Evolutionary conservation across 2,329 filamentous ascomycete genomes (phyloP).

Genomic region (Colletotrichum sp.): DNA sequence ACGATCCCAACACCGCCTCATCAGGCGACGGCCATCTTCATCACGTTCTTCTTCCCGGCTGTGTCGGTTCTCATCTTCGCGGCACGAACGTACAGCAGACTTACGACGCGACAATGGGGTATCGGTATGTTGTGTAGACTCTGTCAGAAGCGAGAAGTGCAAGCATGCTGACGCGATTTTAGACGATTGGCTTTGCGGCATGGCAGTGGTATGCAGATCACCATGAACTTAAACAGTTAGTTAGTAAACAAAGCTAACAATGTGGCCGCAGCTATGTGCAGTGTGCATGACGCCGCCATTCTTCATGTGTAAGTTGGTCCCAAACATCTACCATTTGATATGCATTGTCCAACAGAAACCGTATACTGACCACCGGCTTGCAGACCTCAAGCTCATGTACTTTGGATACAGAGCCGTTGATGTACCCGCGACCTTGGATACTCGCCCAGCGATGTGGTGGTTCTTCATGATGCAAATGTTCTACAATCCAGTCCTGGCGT

Average conservation of each 20-base stretch:
- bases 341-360: neutral
- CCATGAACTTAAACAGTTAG: neutral
- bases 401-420: conserved; percentile 28
- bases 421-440: neutral
- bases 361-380: neutral
- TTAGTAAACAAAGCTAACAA: neutral
- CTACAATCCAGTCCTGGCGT: conserved; percentile 50
- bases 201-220: conserved; percentile 25
- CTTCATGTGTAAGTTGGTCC: conserved; percentile 30
- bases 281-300: conserved; percentile 26
- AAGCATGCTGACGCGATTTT: neutral
- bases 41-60: conserved; percentile 36
- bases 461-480: conserved; percentile 43
- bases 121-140: conserved; percentile 24
- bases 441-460: conserved; percentile 27
- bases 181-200: conserved; percentile 32
- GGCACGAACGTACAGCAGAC: conserved; percentile 28
- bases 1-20: conserved; percentile 37
- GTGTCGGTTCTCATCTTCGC: conserved; percentile 31
- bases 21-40: conserved; percentile 31
- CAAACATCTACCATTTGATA: neutral
- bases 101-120: conserved; percentile 29
- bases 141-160: neutral
- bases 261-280: conserved; percentile 15
- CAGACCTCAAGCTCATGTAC: conserved; percentile 33